Percentiles rank a stretch among this genome's conserved stretches.
phyloP scores from a whole-genome alignment of 768 basidiomycete species.

The Termitomyces sp. region DNA sequence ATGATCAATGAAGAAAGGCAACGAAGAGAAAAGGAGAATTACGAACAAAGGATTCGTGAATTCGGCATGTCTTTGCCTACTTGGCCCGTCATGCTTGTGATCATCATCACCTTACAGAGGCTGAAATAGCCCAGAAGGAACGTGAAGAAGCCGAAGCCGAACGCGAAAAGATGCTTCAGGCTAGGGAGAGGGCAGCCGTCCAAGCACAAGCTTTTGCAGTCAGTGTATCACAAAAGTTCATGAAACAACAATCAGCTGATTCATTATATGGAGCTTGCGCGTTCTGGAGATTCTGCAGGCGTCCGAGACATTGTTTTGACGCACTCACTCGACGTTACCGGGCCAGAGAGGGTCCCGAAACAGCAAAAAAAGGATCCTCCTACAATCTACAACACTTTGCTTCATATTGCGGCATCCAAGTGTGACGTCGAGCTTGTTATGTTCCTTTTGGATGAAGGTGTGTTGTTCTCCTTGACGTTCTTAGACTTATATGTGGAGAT shows the following conservation, averaged over 20 bases:
- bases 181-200: conserved; percentile 17
- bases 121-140: conserved; percentile 27
- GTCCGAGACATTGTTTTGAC: conserved; percentile 22
- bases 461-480: conserved; percentile 1
- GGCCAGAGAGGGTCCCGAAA: conserved; percentile 20
- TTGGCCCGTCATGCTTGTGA: not conserved
- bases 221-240: not conserved
- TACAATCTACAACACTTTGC: conserved; percentile 22
- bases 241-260: not conserved
- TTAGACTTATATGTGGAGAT: not conserved
- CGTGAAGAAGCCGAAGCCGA: conserved; percentile 19
- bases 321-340: conserved; percentile 25
- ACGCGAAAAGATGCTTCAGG: conserved; percentile 19
- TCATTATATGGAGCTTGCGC: conserved; percentile 17
- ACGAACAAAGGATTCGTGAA: conserved; percentile 25
- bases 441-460: conserved; percentile 31
- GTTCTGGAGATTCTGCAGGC: conserved; percentile 18
- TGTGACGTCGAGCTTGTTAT: conserved; percentile 24
- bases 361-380: conserved; percentile 15
- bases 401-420: conserved; percentile 29
- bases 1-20: not conserved
- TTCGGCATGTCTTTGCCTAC: conserved; percentile 20
- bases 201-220: conserved; percentile 24
- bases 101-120: conserved; percentile 17
- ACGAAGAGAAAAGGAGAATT: conserved; percentile 23